These are phyloP conservation scores for Skeletonema costatum DNA, from an alignment of 108 stramenopile species.

Conservation along the genomic window DNA sequence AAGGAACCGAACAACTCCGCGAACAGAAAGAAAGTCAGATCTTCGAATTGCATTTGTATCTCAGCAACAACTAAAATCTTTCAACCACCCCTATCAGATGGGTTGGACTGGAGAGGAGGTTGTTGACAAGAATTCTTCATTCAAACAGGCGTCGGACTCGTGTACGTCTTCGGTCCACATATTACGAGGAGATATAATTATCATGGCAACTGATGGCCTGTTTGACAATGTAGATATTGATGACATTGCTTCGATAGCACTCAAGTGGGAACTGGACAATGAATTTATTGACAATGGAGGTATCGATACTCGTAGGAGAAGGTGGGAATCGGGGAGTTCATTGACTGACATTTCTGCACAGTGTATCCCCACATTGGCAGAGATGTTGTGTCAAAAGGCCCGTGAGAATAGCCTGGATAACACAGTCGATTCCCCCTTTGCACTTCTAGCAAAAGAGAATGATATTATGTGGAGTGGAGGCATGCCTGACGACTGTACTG, in stretches of 20 bases:
- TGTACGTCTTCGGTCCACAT: constrained; percentile 92
- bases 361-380: constrained; percentile 51
- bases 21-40: constrained; percentile 81
- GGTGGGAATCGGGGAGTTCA: constrained; percentile 74
- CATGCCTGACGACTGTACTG: constrained; percentile 95
- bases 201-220: constrained; percentile 96
- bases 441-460: constrained; percentile 95
- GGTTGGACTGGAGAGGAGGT: constrained; percentile 89
- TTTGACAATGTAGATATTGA: constrained; percentile 98
- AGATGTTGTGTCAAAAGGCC: constrained; percentile 60
- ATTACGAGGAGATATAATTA: constrained; percentile 92
- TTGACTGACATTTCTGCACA: constrained; percentile 55
- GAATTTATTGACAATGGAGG: constrained; percentile 80
- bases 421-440: constrained; percentile 91
- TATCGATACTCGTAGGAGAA: constrained; percentile 64
- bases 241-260: constrained; percentile 82
- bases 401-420: constrained; percentile 86
- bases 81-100: constrained; percentile 96
- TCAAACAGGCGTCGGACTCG: constrained; percentile 84
- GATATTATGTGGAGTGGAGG: constrained; percentile 99
- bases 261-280: constrained; percentile 89
- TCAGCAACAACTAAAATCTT: constrained; percentile 93
- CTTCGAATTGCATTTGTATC: constrained; percentile 91
- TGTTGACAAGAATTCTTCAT: constrained; percentile 65
- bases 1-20: constrained; percentile 71